Evolutionary conservation across 371 early-diverging fungal genomes (phyloP), one percentile per base, ranked within the genome.

Genomic region (Mucor racemosus): DNA sequence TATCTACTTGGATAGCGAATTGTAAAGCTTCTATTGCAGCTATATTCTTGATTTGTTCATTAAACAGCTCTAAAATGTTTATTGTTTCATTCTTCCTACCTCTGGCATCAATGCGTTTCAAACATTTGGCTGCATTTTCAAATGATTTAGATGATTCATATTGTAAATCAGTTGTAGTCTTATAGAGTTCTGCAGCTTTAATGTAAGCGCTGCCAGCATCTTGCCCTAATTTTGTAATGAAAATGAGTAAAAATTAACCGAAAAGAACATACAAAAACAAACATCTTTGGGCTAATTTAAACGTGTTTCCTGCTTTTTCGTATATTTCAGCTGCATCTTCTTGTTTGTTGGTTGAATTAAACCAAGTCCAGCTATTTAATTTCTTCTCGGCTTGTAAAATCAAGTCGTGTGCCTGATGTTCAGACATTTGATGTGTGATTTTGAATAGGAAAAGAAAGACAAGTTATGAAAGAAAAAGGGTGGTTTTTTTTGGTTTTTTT

Each of bases 251-350:
- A 14, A 14, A 50, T 26, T 14, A 17, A 62, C 0, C 4, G 38
- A 34, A 15, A n/a, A 60, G n/a, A 64, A 40, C 41, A 2, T 5
- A 9, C 4, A 42, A 33, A 39, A 26, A 66, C 35, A 38, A 57
- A 94, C 95, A 94, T 78, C 88, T 84, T 80, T 97, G 94, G 62
- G 89, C 88, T 41, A 96, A 77, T 80, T 96, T 96, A 85, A 93
- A 97, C 17, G 88, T 84, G 79, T 96, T 97, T 56, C 87, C 95
- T 9, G 98, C 97, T 66, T 91, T 88, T 69, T 85, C 87, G 75
- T 90, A 98, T 60, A 96, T 86, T 54, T 97, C 98, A 44, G 93
- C 91, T 8, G 98, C 97, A 71, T 97, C 97, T 55, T 96, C 97
- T 56, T 89, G 87, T 72, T 96, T 96, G 68, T 90, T 90, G 5